Base-by-base conservation (phyloP, 2,329 filamentous ascomycete species). In the Sphaerostilbella broomeana region DNA sequence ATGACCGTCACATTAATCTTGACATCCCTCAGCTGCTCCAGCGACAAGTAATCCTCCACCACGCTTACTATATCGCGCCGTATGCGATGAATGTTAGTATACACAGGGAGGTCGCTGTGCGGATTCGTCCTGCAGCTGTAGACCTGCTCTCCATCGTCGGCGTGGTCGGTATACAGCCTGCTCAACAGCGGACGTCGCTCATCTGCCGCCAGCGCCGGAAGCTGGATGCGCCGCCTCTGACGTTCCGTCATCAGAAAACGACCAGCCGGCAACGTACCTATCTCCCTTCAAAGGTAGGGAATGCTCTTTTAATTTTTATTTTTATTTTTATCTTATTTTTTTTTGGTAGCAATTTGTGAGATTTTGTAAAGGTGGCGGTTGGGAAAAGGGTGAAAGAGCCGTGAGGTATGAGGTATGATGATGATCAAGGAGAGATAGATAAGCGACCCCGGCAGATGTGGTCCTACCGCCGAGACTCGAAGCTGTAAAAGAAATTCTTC, bases 1-100 rank as follows among this genome's bases (percentile, higher is more conserved):
- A 92, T 80, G 30, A 92, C 81, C 2, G 82, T 73, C 35, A 86
- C 75, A 56, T 92, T 92, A 69, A 92, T 87, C 43, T 85, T 76
- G 40, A 87, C 81, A 57, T 87, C 84, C 53, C 81, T 77, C 47
- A 94, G 67, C 65, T 92, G 86, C 50, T 88, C 83, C 40, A 84
- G 67, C 41, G 78, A 86, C 54, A 77, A 60, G 50, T 74, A 73
- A 56, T 75, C 72, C 63, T 80, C 77, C 35, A 81, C 76, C 20
- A 79, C 76, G 41, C 72, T 73, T 45, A 72, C 66, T 42, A 83
- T 74, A 57, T 82, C 77, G 56, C 75, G 71, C 24, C 77, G 71
- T 56, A 82, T 79, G 45, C 81, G 72, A 59, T 88, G 84, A 51
- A 88, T 87, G 48, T 81, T 88, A 35, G 75, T 83, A 63, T 88